These are phyloP conservation scores for Suillus lakei DNA, from an alignment of 768 basidiomycete genomes.

Conservation along the genomic window DNA sequence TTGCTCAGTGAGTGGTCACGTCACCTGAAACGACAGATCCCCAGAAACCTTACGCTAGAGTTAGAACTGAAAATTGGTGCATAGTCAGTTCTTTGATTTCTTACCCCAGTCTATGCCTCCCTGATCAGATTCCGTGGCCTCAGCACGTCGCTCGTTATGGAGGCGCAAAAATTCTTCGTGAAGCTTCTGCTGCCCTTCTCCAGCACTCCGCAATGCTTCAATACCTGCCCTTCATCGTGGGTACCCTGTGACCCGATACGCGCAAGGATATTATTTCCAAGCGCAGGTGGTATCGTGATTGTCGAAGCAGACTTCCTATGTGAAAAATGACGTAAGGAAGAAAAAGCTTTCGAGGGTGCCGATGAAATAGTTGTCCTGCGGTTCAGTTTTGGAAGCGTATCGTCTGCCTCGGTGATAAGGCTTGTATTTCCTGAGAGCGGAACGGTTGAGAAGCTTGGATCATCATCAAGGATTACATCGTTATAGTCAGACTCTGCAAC, in stretches of 20 bases:
- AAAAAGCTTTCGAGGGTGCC: constrained; percentile 21
- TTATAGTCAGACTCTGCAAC: constrained; percentile 66
- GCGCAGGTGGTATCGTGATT: constrained; percentile 50
- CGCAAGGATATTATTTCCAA: constrained; percentile 52
- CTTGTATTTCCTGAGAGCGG: constrained; percentile 34
- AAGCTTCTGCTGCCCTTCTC: constrained; percentile 71
- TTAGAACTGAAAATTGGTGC: not conserved
- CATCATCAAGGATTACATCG: constrained; percentile 55
- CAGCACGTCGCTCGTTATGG: constrained; percentile 56
- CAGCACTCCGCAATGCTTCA: constrained; percentile 48
- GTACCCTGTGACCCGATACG: constrained; percentile 53
- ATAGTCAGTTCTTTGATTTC: constrained; percentile 34
- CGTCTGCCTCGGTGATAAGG: constrained; percentile 16
- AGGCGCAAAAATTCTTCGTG: constrained; percentile 78
- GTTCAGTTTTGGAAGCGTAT: constrained; percentile 25
- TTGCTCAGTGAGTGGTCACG: constrained; percentile 15
- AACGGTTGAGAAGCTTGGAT: constrained; percentile 56
- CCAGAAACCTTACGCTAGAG: constrained; percentile 78
- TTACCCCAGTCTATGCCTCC: constrained; percentile 78
- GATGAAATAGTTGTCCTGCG: constrained; percentile 37
- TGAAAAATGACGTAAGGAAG: constrained; percentile 31
- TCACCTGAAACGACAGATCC: constrained; percentile 88
- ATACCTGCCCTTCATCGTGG: constrained; percentile 44
- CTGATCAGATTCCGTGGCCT: constrained; percentile 43
- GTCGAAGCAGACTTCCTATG: constrained; percentile 72